Evolutionary conservation across 2,329 filamentous ascomycete genomes (phyloP).

Genomic region (Fusarium oligoseptatum): DNA sequence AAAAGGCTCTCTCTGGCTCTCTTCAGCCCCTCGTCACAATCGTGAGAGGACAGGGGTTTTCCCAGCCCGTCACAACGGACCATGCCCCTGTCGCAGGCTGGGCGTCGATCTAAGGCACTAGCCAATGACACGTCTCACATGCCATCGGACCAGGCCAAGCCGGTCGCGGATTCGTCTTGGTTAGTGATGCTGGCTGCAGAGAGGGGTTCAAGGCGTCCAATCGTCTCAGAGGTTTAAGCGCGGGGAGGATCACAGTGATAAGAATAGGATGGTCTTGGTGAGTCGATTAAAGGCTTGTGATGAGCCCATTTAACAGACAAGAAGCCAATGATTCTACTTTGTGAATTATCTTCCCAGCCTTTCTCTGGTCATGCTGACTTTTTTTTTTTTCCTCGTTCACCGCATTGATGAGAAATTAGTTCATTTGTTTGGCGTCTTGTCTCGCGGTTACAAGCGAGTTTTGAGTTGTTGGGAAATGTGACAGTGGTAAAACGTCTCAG

Average conservation of each 20-base stretch:
- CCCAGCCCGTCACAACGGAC: slow-evolving; percentile 28
- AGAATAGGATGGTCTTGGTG: neutral
- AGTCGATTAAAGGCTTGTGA: slow-evolving; percentile 17
- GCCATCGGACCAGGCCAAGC: slow-evolving; percentile 29
- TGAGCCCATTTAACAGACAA: slow-evolving; percentile 8
- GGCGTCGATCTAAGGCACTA: slow-evolving; percentile 21
- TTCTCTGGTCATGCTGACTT: neutral
- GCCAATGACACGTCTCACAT: slow-evolving; percentile 24
- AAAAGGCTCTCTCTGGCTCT: slow-evolving; percentile 17
- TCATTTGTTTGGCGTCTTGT: neutral
- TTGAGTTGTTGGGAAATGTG: slow-evolving; percentile 17
- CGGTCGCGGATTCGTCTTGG: slow-evolving; percentile 42
- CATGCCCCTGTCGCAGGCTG: slow-evolving; percentile 32
- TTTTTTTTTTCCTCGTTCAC: neutral
- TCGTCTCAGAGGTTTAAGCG: slow-evolving; percentile 30
- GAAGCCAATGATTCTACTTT: neutral
- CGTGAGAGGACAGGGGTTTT: slow-evolving; percentile 32
- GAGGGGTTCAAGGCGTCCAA: slow-evolving; percentile 17
- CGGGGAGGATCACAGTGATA: slow-evolving; percentile 8
- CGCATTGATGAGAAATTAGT: neutral
- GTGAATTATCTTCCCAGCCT: neutral
- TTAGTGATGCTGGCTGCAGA: slow-evolving; percentile 28
- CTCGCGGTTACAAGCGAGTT: slow-evolving; percentile 15
- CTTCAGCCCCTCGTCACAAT: neutral
- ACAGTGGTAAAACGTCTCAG: slow-evolving; percentile 31